Evolutionary conservation across 2,329 filamentous ascomycete genomes (phyloP).

Genomic region (Colletotrichum karsti): DNA sequence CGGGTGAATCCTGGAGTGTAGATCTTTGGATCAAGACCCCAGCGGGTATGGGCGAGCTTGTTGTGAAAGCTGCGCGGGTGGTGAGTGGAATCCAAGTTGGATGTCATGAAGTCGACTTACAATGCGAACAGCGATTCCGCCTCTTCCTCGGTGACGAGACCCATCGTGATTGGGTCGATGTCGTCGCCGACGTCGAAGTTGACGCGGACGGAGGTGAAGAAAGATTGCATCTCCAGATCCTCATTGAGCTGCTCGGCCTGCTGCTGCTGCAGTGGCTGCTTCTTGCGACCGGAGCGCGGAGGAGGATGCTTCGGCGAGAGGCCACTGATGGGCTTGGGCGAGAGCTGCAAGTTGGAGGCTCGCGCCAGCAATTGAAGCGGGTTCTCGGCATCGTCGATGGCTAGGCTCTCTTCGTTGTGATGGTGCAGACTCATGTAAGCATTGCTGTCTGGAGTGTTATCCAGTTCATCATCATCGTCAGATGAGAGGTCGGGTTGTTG

Average conservation of each 20-base stretch:
- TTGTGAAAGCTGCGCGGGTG: constrained; percentile 67
- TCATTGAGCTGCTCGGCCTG: constrained; percentile 41
- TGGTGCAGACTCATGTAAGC: constrained; percentile 33
- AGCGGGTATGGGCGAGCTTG: constrained; percentile 76
- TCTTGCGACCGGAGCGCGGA: constrained; percentile 26
- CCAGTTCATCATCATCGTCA: constrained; percentile 42
- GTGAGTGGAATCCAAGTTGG: neutral
- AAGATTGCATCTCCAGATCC: constrained; percentile 64
- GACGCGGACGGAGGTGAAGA: constrained; percentile 72
- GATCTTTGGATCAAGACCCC: constrained; percentile 75
- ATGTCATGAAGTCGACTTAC: constrained; percentile 51
- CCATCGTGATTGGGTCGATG: constrained; percentile 74
- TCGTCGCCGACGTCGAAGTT: constrained; percentile 70
- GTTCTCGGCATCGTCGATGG: constrained; percentile 78
- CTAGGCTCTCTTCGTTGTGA: constrained; percentile 58
- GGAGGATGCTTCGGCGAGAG: constrained; percentile 27
- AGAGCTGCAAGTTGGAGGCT: constrained; percentile 74
- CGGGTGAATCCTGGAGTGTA: constrained; percentile 74
- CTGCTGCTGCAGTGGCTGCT: constrained; percentile 13
- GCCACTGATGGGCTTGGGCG: constrained; percentile 42
- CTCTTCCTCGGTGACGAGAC: constrained; percentile 72
- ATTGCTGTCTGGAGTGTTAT: constrained; percentile 35
- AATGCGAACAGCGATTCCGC: constrained; percentile 71
- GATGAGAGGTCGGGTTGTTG: constrained; percentile 40
- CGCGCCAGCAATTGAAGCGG: constrained; percentile 77